A percentile compares a stretch with the other conserved stretches of the same genome.
Evolutionary conservation across 2,329 filamentous ascomycete species (phyloP).

Genomic region (Calonectria ilicicola): DNA sequence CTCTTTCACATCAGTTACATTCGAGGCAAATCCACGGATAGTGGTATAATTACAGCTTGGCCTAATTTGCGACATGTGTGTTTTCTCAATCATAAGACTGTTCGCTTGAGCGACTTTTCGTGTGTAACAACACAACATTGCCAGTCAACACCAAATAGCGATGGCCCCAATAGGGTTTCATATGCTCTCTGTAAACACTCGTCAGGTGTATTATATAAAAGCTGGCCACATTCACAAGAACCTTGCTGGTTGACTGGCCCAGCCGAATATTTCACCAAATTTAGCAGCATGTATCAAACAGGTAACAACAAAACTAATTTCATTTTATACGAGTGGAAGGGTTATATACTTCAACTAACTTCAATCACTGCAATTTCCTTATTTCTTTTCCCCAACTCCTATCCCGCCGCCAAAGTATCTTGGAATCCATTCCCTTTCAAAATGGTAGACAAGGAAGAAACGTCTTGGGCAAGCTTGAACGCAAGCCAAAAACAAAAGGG

Average conservation of each 20-base stretch:
- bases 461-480: conserved; percentile 7
- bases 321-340: conserved; percentile 5
- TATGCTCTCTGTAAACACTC: no score
- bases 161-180: no score
- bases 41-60: no score
- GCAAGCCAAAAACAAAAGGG: conserved; percentile 11
- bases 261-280: background rate
- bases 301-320: background rate
- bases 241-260: background rate
- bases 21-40: no score
- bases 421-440: conserved; percentile 14
- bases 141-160: no score
- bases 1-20: no score
- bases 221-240: no score
- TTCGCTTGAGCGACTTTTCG: no score
- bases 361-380: conserved; percentile 9
- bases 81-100: no score
- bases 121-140: no score
- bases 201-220: no score
- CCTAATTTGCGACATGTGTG: no score
- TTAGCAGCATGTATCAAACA: background rate
- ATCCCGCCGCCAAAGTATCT: conserved; percentile 11
- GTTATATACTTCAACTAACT: conserved; percentile 1
- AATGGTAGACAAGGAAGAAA: conserved; percentile 14
- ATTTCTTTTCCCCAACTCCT: conserved; percentile 24